phyloP scores from a whole-genome alignment of 352 stramenopile species.

The Phytopythium delawarense region DNA sequence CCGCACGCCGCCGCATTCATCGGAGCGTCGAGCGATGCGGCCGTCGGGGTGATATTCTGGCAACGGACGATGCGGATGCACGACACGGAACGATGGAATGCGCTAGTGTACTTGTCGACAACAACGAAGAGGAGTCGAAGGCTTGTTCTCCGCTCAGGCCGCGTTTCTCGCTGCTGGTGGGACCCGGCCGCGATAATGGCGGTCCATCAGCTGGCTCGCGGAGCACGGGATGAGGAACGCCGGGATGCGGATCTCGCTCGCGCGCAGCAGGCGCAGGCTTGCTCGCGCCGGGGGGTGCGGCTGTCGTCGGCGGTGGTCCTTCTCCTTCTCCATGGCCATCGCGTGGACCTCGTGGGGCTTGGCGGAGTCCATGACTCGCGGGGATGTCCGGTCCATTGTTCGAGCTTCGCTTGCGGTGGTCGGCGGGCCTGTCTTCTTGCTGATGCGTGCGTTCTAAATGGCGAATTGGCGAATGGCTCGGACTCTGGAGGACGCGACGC shows the following conservation, averaged over 20 bases:
- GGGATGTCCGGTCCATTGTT: neutral
- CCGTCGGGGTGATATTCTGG: too few relatives aligned
- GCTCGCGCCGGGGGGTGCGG: neutral
- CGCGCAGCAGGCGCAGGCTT: neutral
- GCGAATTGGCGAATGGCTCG: neutral
- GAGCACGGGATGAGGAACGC: constrained; percentile 58
- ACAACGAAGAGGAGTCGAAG: neutral
- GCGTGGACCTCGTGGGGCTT: neutral
- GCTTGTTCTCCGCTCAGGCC: neutral
- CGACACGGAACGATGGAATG: too few relatives aligned
- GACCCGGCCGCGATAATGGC: constrained; percentile 28
- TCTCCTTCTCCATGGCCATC: neutral
- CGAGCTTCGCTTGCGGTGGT: neutral
- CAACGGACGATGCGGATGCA: too few relatives aligned
- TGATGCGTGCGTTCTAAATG: neutral
- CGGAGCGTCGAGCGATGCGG: too few relatives aligned
- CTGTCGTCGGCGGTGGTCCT: neutral
- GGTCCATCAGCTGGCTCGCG: constrained; percentile 48
- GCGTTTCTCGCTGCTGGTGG: neutral
- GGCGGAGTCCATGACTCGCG: neutral
- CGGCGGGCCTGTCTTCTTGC: neutral
- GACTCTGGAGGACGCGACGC: neutral
- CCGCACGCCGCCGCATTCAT: neutral
- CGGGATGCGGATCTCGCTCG: constrained; percentile 31
- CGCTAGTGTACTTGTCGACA: neutral